Evolutionary conservation across 129 eudicot genomes (phyloP), one percentile per base, ranked within the genome.

Genomic region (Artemisia tridentata): DNA sequence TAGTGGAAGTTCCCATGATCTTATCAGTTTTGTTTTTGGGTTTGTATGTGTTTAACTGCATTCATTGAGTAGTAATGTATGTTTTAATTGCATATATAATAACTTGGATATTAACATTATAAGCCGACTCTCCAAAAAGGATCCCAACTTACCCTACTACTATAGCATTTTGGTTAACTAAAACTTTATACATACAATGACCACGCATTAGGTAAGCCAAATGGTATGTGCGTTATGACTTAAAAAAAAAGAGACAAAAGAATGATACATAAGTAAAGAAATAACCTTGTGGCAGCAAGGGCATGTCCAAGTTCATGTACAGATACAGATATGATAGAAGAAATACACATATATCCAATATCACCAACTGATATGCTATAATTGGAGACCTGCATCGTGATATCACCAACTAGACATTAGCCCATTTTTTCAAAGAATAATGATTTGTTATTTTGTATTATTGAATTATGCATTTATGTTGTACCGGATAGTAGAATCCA

Each of bases 291-390:
- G 69, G 98, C 98, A 71, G 98, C 86, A 80, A 86, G 85, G 65
- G 96, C 98, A 72, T 89, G 98, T 66, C 98, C 98, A 78, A 89
- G 72, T 80, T 92, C 98, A 89, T 89, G 98, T 61, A 79, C 65
- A 11, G 81, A 56, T 50, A 92, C 88, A 68, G 90, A 83, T 67
- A 87, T 71, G 52, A 86, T 75, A 5, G 98, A 54, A 72, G 95
- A 81, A 71, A 82, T 23, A 27, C 87, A 76, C 79, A 89, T 59
- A 74, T 81, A 83, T 73, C 88, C 95, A 65, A 85, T 45, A 74
- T 80, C 91, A 81, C 79, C 51, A 43, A 84, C 51, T 61, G 96
- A 78, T 69, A 87, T 73, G 75, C 64, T 75, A 66, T 77, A 65
- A 53, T 80, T 78, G 63, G 69, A 69, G 67, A 71, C 79, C 96